These are phyloP conservation scores for Triticum turgidum DNA, from an alignment of 176 grass and related monocot species.

Conservation along the genomic window DNA sequence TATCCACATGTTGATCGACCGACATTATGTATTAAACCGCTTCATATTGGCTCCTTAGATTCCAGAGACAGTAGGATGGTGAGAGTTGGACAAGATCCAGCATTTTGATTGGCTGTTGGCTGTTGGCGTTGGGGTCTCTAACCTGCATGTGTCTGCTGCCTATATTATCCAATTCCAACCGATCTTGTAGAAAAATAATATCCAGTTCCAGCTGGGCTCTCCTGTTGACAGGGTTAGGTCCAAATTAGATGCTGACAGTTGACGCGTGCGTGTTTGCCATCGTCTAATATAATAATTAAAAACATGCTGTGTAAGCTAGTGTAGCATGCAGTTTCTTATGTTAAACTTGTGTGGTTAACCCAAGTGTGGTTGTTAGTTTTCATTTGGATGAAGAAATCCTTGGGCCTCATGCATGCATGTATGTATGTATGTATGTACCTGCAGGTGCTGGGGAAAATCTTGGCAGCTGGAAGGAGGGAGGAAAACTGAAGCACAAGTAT, in stretches of 20 bases:
- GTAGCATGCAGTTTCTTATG: not conserved
- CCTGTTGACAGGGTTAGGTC: not conserved
- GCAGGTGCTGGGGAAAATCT: constrained; percentile 7
- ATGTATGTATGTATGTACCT: not conserved
- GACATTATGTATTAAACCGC: not conserved
- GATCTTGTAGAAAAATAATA: no score
- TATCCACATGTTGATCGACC: not conserved
- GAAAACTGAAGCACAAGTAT: not conserved
- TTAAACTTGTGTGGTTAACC: not conserved
- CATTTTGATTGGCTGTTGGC: not conserved
- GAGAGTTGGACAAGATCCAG: not conserved
- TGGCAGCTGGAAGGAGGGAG: not conserved
- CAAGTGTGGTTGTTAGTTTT: not conserved
- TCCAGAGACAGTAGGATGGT: not conserved
- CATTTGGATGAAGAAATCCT: constrained; percentile 15
- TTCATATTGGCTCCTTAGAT: not conserved
- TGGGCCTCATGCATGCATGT: not conserved
- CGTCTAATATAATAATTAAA: not conserved
- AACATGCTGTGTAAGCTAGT: not conserved
- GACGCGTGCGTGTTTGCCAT: not conserved
- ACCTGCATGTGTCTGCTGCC: not conserved
- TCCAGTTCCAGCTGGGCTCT: not conserved
- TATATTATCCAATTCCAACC: not conserved
- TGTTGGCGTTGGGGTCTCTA: not conserved
- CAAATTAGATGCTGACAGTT: not conserved